Conservation (phyloP, 768 basidiomycete species). For the Gyrodon lividus region DNA sequence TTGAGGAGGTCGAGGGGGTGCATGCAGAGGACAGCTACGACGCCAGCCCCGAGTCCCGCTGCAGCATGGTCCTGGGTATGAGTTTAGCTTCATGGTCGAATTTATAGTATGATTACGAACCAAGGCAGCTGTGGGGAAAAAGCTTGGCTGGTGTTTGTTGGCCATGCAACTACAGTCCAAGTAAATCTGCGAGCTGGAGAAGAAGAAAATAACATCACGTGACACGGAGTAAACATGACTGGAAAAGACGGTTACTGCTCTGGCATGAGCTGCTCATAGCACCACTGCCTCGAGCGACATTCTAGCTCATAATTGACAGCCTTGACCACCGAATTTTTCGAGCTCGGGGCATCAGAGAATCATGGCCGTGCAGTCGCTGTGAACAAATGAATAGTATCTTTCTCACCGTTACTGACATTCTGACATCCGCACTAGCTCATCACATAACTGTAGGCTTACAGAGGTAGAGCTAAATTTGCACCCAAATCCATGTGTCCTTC, state of each 20-base stretch:
- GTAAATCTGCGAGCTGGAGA: slow-evolving; percentile 4
- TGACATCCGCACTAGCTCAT: not conserved
- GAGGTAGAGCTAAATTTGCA: not conserved
- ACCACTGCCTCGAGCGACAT: no score
- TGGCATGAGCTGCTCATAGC: no score
- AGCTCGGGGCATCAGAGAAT: not conserved
- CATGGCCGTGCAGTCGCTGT: not conserved
- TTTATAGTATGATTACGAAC: slow-evolving; percentile 12
- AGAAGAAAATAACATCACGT: slow-evolving; percentile 9
- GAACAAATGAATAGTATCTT: not conserved
- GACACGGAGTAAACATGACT: not conserved
- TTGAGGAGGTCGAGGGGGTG: slow-evolving; percentile 97
- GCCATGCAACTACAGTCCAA: slow-evolving; percentile 21
- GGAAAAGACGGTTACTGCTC: no score
- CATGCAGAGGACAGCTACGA: slow-evolving; percentile 91
- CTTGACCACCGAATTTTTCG: not conserved
- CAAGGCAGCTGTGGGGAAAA: slow-evolving; percentile 41
- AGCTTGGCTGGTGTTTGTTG: slow-evolving; percentile 35
- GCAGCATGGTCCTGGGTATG: slow-evolving; percentile 85
- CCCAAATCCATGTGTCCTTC: not conserved
- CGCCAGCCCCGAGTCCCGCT: slow-evolving; percentile 90
- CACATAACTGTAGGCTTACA: not conserved
- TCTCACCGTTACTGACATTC: not conserved
- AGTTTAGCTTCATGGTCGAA: not conserved
- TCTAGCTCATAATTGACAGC: no score